Evolutionary conservation across 164 flowering plant genomes (phyloP), one percentile per base, ranked within the genome.

Genomic region (Cinnamomum chago): DNA sequence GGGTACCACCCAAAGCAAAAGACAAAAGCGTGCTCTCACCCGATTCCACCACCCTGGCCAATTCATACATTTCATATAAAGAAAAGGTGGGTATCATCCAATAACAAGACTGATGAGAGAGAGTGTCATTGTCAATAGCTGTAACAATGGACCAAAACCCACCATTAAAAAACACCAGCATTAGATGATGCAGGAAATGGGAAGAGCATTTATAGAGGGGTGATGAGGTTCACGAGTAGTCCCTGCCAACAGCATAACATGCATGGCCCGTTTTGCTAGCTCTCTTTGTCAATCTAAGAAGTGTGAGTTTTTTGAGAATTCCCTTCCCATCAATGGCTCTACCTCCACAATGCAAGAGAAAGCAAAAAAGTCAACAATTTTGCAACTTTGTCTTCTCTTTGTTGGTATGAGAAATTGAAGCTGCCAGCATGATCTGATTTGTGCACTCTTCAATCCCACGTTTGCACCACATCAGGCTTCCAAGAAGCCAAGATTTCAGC

Each of bases 391-490:
- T 66, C 50, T 27, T 66, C n/a, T 28, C 47, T 78, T 65, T 86
- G 90, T 83, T 86, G 88, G 88, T 79, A 73, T 87, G 92, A 88
- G 92, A 85, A 88, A 74, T 80, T 88, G 90, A 88, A 87, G 92
- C 92, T 88, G 92, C 92, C 92, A 88, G 92, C 92, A 87, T 88
- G 92, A 88, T 88, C 92, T 88, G 90, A 85, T 86, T 74, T 77
- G 33, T 68, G 30, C n/a, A 66, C 69, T 20, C 47, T 67, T 33
- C 62, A 25, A 13, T 27, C 50, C 74, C 74, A 70, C 70, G 18
- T 65, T 47, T 73, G 47, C 30, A 23, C 67, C 67, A 22, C 67
- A 64, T 30, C 13, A 40, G 47, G 11, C 47, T 40, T 40, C 10
- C 11, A 40, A 40, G 47, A 7, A 40, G 47, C 11, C 47, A 7